Evolutionary conservation across 129 eudicot genomes (phyloP), one percentile per base, ranked within the genome.

Genomic region (Tanacetum coccineum): DNA sequence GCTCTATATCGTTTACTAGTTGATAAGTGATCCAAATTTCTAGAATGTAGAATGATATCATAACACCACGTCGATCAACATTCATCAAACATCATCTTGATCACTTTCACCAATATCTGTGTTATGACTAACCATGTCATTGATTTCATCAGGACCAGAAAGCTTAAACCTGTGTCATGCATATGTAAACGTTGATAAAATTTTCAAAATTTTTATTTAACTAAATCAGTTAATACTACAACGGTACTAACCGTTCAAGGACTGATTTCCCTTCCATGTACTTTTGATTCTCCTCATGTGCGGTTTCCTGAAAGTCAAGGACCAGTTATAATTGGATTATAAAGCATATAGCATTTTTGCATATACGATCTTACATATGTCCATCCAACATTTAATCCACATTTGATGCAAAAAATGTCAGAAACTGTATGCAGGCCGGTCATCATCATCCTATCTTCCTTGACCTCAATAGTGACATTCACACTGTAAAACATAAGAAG

Each of bases 251-350:
- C 97, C 96, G 82, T 59, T 91, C 97, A 0, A 91, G 90, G 51
- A 91, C 96, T 5, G 97, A 91, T 81, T 91, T 91, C 55, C 97
- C 97, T 80, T 91, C 97, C 77, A 85, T 91, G 96, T 91, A 91
- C 83, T 87, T 91, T 75, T 91, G 96, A 79, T 64, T 73, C 86
- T 81, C 81, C 42, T 91, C 94, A 66, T 81, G 90, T 49, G 97
- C 97, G 58, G 76, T 81, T 76, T 91, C 97, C 97, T 91, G 90
- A 78, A 80, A 74, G 53, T 22, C 18, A 64, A 22, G 55, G 17
- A 58, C 53, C 56, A n/a, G 49, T 64, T 46, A 69, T 25, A 21
- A 18, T 54, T 2, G 21, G 17, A 20, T 36, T 39, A 13, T 3
- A 3, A 22, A 44, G 36, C 60, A 7, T 36, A 28, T n/a, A 67